These are phyloP conservation scores for Harrya chromipes DNA, from an alignment of 768 basidiomycete genomes.

Conservation along the genomic window DNA sequence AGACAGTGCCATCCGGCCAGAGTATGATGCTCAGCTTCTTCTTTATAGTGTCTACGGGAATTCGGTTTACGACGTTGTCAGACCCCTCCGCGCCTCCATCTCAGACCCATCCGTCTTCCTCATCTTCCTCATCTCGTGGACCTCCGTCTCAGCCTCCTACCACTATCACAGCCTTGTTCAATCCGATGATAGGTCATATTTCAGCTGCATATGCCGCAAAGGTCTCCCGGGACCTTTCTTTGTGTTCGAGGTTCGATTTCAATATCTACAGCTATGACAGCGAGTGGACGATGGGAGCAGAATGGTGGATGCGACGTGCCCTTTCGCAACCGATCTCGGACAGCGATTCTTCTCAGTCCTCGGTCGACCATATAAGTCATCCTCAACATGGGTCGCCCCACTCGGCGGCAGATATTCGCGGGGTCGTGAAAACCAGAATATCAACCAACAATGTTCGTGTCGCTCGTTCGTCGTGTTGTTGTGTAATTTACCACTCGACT, in stretches of 20 bases:
- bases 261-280: slow-evolving; percentile 97
- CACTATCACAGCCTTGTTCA: slow-evolving; percentile 91
- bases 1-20: neutral
- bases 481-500: neutral
- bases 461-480: neutral
- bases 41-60: slow-evolving; percentile 77
- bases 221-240: slow-evolving; percentile 76
- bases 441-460: slow-evolving; percentile 82
- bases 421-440: slow-evolving; percentile 86
- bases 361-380: slow-evolving; percentile 4
- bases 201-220: slow-evolving; percentile 89
- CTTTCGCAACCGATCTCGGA: slow-evolving; percentile 28
- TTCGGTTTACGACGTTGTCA: slow-evolving; percentile 91
- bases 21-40: slow-evolving; percentile 4
- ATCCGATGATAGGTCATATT: slow-evolving; percentile 94
- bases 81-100: slow-evolving; percentile 63
- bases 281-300: slow-evolving; percentile 93
- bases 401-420: slow-evolving; percentile 47
- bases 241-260: slow-evolving; percentile 92
- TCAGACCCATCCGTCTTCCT: slow-evolving; percentile 44
- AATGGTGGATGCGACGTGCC: slow-evolving; percentile 87
- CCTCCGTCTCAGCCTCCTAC: slow-evolving; percentile 76
- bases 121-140: slow-evolving; percentile 28
- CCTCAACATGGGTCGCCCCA: slow-evolving; percentile 6
- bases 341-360: slow-evolving; percentile 1